Conservation (phyloP, 2,329 filamentous ascomycete species). For the Fusarium solani-melongenae region DNA sequence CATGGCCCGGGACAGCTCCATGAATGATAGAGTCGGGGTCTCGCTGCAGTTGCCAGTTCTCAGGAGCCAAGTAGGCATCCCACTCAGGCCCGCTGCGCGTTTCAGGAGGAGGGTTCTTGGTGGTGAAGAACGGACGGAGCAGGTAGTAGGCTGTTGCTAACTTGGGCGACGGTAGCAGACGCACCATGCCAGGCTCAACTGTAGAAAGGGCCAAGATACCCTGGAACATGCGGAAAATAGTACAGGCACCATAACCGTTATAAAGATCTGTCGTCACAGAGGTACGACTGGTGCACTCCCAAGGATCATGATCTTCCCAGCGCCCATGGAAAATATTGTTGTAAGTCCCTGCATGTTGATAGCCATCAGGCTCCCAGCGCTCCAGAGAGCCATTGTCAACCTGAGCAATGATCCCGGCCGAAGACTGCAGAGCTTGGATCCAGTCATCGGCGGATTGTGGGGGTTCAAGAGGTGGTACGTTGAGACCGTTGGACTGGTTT, state of each 20-base stretch:
- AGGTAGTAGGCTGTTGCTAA: conserved; percentile 83
- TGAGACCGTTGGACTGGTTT: conserved; percentile 32
- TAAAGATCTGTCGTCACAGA: conserved; percentile 66
- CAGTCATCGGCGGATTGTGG: conserved; percentile 52
- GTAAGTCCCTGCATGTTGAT: conserved; percentile 68
- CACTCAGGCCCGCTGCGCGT: conserved; percentile 55
- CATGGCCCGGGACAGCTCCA: conserved; percentile 67
- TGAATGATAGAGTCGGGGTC: conserved; percentile 67
- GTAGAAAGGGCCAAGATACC: conserved; percentile 65
- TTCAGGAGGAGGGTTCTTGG: conserved; percentile 56
- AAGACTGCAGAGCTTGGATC: conserved; percentile 55
- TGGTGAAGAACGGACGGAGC: conserved; percentile 67
- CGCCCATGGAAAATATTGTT: conserved; percentile 63
- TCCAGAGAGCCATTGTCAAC: conserved; percentile 78
- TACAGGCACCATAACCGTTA: conserved; percentile 67
- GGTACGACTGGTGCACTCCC: conserved; percentile 64
- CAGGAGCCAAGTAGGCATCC: conserved; percentile 62
- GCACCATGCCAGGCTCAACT: conserved; percentile 75
- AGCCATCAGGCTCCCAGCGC: conserved; percentile 77
- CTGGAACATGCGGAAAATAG: conserved; percentile 70
- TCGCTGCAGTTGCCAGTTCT: conserved; percentile 58
- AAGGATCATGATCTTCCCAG: conserved; percentile 68
- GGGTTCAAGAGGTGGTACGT: conserved; percentile 37
- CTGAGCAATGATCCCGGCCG: conserved; percentile 69
- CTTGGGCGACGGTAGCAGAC: conserved; percentile 77